Evolutionary conservation across 116 monocot genomes (phyloP), one percentile per base, ranked within the genome.

Genomic region (Zostera marina): DNA sequence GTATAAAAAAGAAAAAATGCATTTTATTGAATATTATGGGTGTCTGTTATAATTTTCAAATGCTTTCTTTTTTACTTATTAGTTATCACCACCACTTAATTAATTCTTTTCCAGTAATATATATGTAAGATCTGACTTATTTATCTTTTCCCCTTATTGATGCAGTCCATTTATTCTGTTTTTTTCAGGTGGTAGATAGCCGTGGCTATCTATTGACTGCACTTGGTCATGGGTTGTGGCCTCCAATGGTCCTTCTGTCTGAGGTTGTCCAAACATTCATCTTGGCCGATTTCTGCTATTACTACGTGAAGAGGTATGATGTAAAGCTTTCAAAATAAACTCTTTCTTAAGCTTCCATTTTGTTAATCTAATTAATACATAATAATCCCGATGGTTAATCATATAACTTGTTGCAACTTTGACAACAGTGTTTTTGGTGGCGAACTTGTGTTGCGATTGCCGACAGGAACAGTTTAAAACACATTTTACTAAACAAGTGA

Each of bases 241-340:
- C 92, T 32, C 76, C 83, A 4, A 70, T 92, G 79, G 82, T 86
- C 63, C 77, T 92, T 11, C 68, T 91, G 5, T 79, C 91, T 11
- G 91, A 91, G 71, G 66, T 91, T 62, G 91, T 91, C 56, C 91
- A 91, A 60, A 85, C 91, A 22, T 91, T 85, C 70, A 85, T 91
- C 71, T 79, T 91, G 14, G 82, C 91, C 6, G 91, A 91, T 64
- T 91, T 91, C 70, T 91, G 91, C 48, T 91, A 91, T 61, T 91
- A 91, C 63, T 92, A 92, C 53, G 76, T 92, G 38, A 86, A 86
- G 72, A 92, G 92, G 92, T 92, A 40, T 43, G 49, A 20, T 16
- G 17, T 49, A 49, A 2, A 15, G 7, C 6, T 49, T 0, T 4
- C n/a, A 5, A 20, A 16, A 8, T 16, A 49, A 49, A n/a, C 17